Evolutionary conservation across 1,139 yeast species (phyloP).

Genomic region (Zygoascus meyerae): DNA sequence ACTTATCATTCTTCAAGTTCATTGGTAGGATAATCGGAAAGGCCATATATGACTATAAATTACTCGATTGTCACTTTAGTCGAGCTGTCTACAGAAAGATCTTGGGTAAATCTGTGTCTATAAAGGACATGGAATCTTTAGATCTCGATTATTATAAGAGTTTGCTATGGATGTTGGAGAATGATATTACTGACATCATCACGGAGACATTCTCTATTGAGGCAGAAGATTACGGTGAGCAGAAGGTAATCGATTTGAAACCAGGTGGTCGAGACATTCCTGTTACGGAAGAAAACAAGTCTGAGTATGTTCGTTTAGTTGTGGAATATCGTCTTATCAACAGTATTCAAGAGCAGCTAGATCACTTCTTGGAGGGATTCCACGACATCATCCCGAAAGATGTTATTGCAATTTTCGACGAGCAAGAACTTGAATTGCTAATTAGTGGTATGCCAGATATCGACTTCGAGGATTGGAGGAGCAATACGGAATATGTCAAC

Average conservation of each 20-base stretch:
- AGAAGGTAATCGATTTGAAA: constrained; percentile 67
- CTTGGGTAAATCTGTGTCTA: constrained; percentile 71
- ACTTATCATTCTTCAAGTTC: constrained; percentile 85
- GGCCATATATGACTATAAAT: constrained; percentile 83
- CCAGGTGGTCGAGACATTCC: constrained; percentile 79
- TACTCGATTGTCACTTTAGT: constrained; percentile 91
- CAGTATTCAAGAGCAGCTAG: constrained; percentile 84
- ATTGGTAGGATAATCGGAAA: constrained; percentile 93
- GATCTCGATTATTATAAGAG: constrained; percentile 92
- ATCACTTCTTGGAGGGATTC: constrained; percentile 78
- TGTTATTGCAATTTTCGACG: constrained; percentile 82
- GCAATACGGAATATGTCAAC: constrained; percentile 74
- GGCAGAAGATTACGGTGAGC: constrained; percentile 91
- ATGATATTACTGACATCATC: constrained; percentile 90
- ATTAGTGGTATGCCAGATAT: constrained; percentile 95
- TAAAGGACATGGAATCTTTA: constrained; percentile 91
- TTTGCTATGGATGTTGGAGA: constrained; percentile 91
- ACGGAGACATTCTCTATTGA: constrained; percentile 96
- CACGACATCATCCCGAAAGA: constrained; percentile 90
- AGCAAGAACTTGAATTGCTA: constrained; percentile 87
- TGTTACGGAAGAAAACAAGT: constrained; percentile 87
- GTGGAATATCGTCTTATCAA: constrained; percentile 82
- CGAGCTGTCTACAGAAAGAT: constrained; percentile 90
- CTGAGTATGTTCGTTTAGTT: constrained; percentile 77
- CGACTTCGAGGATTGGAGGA: constrained; percentile 93